These are phyloP conservation scores for Chaetomium olivaceum DNA, from an alignment of 2,329 filamentous ascomycete genomes.

Conservation along the genomic window DNA sequence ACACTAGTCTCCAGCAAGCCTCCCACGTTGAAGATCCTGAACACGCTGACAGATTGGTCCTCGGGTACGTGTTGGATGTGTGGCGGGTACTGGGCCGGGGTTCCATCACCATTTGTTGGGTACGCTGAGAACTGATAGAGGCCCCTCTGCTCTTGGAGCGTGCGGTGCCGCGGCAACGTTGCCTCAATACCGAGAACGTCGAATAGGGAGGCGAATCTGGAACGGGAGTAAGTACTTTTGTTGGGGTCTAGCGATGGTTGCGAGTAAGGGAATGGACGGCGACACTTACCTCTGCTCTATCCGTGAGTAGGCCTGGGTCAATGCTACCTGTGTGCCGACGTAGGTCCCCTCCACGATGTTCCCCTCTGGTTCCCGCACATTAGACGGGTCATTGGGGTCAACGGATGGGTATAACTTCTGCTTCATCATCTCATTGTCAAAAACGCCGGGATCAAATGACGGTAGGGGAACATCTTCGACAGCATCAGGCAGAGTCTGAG, in stretches of 20 bases:
- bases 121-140: slow-evolving; percentile 37
- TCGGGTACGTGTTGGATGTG: slow-evolving; percentile 37
- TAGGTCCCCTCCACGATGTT: slow-evolving; percentile 39
- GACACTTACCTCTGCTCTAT: slow-evolving; percentile 39
- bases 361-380: slow-evolving; percentile 33
- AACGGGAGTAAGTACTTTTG: not conserved
- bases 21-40: slow-evolving; percentile 38
- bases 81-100: slow-evolving; percentile 36
- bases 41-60: slow-evolving; percentile 32
- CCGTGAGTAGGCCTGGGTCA: slow-evolving; percentile 40
- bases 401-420: slow-evolving; percentile 35
- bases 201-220: slow-evolving; percentile 39
- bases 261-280: too few species aligned
- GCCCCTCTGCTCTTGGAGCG: slow-evolving; percentile 36
- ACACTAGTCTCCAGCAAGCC: slow-evolving; percentile 37
- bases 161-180: slow-evolving; percentile 37
- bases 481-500: slow-evolving; percentile 23
- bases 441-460: slow-evolving; percentile 40
- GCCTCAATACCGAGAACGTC: slow-evolving; percentile 40
- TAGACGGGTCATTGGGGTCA: slow-evolving; percentile 31
- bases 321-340: slow-evolving; percentile 39
- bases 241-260: not conserved
- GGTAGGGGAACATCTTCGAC: slow-evolving; percentile 36
- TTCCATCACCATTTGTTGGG: slow-evolving; percentile 35
- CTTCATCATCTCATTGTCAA: slow-evolving; percentile 38